Evolutionary conservation across 495 filamentous ascomycete genomes (phyloP).

Genomic region (Xylaria castorea): DNA sequence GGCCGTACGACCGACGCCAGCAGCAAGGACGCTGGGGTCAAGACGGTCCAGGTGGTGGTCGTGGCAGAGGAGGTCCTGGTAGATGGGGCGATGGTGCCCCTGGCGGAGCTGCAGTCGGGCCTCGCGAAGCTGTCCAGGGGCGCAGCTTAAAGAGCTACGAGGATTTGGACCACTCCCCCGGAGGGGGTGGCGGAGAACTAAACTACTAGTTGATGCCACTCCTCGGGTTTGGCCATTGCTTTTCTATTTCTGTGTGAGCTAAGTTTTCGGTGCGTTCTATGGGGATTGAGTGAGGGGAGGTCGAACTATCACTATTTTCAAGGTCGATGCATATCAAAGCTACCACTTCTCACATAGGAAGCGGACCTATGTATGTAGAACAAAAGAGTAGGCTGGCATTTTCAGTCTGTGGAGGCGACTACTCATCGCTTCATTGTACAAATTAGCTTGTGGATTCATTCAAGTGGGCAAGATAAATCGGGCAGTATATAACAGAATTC

Average conservation of each 20-base stretch:
- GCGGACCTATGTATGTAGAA: not conserved
- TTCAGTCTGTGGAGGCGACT: not conserved
- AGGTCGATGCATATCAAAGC: not conserved
- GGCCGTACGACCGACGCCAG: constrained; percentile 59
- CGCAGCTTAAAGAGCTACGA: constrained; percentile 95
- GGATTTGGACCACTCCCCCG: constrained; percentile 82
- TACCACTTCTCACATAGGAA: not conserved
- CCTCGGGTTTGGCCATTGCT: not conserved
- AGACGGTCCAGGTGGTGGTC: constrained; percentile 46
- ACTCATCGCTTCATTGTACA: constrained; percentile 21
- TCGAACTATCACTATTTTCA: not conserved
- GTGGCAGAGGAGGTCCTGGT: constrained; percentile 59
- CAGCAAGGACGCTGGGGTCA: constrained; percentile 50
- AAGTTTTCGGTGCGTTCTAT: not conserved
- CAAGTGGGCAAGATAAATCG: constrained; percentile 9
- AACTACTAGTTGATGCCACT: constrained; percentile 56
- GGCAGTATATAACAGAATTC: constrained; percentile 18
- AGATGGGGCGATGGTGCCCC: constrained; percentile 69
- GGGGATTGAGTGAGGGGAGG: not conserved
- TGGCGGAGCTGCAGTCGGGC: constrained; percentile 73
- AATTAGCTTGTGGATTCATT: constrained; percentile 18
- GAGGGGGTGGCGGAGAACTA: constrained; percentile 64
- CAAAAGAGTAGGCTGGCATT: not conserved
- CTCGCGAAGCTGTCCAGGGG: constrained; percentile 85
- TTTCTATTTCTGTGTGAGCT: not conserved